Evolutionary conservation across 2,329 filamentous ascomycete genomes (phyloP).

Genomic region (Acrodontium crateriforme): DNA sequence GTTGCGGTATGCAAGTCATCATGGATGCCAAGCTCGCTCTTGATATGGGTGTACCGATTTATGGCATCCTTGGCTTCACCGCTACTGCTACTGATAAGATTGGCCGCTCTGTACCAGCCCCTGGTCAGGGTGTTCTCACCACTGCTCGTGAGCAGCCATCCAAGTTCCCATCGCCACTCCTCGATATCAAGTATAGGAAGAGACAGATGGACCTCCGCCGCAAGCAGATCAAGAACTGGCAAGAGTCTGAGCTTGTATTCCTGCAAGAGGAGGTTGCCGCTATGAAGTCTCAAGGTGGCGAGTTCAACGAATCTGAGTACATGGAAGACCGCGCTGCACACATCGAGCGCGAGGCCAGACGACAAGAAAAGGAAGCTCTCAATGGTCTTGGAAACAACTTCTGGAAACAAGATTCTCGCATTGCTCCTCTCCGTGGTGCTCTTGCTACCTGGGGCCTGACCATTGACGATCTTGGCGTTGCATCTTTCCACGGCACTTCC

Average conservation of each 20-base stretch:
- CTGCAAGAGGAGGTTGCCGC: conserved; percentile 84
- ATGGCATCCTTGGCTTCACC: conserved; percentile 84
- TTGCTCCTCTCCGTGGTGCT: conserved; percentile 88
- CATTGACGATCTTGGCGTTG: conserved; percentile 86
- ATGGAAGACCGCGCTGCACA: conserved; percentile 71
- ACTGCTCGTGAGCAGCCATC: conserved; percentile 80
- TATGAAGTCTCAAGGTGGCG: conserved; percentile 63
- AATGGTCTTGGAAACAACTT: conserved; percentile 94
- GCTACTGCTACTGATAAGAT: conserved; percentile 98
- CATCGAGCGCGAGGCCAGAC: conserved; percentile 72
- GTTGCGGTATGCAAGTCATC: conserved; percentile 94
- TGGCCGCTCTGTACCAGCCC: conserved; percentile 89
- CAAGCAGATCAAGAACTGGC: conserved; percentile 91
- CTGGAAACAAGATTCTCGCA: conserved; percentile 91
- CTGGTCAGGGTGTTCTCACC: conserved; percentile 91
- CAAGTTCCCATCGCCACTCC: conserved; percentile 86
- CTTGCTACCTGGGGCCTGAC: conserved; percentile 97
- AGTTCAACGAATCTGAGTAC: conserved; percentile 74
- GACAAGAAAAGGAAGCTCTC: conserved; percentile 87
- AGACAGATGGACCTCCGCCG: conserved; percentile 89
- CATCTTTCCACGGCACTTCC: conserved; percentile 97
- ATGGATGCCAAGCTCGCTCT: conserved; percentile 94
- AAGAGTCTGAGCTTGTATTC: conserved; percentile 86
- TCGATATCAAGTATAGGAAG: conserved; percentile 95
- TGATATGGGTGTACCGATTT: conserved; percentile 97